Evolutionary conservation across 768 basidiomycete genomes (phyloP).

Genomic region (Saitozyma sp.): DNA sequence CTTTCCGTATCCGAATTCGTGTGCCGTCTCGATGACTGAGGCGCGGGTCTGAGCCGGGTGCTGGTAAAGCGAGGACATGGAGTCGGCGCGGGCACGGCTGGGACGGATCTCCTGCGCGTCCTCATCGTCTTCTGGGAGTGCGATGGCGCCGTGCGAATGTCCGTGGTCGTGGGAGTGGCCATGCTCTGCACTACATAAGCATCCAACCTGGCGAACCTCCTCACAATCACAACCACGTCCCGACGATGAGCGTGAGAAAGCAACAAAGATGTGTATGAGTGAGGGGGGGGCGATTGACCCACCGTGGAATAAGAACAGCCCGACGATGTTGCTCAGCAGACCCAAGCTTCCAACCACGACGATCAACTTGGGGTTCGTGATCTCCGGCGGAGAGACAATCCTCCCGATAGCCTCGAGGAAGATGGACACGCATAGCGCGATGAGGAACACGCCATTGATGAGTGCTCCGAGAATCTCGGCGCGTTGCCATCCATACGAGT

Average conservation of each 20-base stretch:
- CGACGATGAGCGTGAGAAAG: no score
- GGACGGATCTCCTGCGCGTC: background rate
- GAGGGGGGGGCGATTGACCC: constrained; percentile 35
- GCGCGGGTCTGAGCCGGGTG: constrained; percentile 58
- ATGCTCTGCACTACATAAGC: constrained; percentile 59
- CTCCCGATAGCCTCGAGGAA: constrained; percentile 86
- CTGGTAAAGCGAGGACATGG: constrained; percentile 64
- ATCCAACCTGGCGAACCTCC: background rate
- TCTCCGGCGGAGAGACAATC: constrained; percentile 81
- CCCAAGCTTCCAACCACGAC: constrained; percentile 88
- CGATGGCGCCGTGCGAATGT: constrained; percentile 24
- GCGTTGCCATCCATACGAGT: constrained; percentile 99
- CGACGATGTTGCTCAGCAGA: constrained; percentile 85
- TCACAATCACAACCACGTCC: no score
- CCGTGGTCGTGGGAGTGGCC: constrained; percentile 62
- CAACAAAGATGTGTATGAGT: background rate
- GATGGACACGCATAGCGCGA: constrained; percentile 96
- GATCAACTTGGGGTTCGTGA: constrained; percentile 81
- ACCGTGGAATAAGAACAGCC: constrained; percentile 95
- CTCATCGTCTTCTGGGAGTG: constrained; percentile 19
- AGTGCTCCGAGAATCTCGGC: constrained; percentile 95
- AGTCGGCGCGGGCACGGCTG: constrained; percentile 42
- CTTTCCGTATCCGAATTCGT: constrained; percentile 62
- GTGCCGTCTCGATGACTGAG: constrained; percentile 69
- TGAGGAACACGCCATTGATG: constrained; percentile 92